Percentiles rank a stretch among this genome's conserved stretches.
These are phyloP conservation scores for Mucor mucedo DNA, from an alignment of 371 early-diverging fungal species.

Conservation along the genomic window DNA sequence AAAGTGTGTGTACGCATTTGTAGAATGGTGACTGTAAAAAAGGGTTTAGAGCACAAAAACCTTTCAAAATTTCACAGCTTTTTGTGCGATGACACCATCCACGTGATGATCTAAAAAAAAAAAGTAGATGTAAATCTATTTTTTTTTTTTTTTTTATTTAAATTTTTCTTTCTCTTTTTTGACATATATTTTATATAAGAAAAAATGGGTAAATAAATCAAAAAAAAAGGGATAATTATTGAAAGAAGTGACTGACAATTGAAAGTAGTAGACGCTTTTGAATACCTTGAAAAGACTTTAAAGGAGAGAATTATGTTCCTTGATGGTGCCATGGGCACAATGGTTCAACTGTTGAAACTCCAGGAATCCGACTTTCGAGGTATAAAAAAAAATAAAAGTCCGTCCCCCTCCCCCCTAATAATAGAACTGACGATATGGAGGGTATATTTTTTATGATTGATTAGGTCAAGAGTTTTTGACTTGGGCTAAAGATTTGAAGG, in stretches of 20 bases:
- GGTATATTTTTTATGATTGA: not conserved
- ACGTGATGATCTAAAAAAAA: not conserved
- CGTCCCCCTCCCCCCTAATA: not conserved
- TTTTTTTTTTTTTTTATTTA: not conserved
- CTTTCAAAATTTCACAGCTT: too few species aligned
- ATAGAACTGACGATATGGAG: not conserved
- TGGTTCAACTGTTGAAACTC: conserved; percentile 86
- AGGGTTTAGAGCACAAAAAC: too few species aligned
- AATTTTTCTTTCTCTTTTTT: conserved; percentile 6
- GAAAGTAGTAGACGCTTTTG: conserved; percentile 46
- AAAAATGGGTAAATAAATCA: not conserved
- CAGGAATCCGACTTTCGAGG: conserved; percentile 87
- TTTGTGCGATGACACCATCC: too few species aligned
- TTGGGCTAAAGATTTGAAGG: conserved; percentile 85
- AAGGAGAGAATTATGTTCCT: conserved; percentile 88
- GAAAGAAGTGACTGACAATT: not conserved
- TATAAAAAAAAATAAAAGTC: not conserved
- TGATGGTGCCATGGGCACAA: conserved; percentile 95
- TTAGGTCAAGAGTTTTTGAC: conserved; percentile 78
- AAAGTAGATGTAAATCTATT: not conserved
- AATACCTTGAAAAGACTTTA: conserved; percentile 78
- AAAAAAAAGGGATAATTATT: not conserved
- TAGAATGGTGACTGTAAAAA: too few species aligned
- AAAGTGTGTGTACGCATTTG: too few species aligned
- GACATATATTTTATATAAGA: not conserved